Evolutionary conservation across 768 basidiomycete species (phyloP), one percentile per base, ranked within the genome.

Genomic region (Porpolomopsis calyptriformis): DNA sequence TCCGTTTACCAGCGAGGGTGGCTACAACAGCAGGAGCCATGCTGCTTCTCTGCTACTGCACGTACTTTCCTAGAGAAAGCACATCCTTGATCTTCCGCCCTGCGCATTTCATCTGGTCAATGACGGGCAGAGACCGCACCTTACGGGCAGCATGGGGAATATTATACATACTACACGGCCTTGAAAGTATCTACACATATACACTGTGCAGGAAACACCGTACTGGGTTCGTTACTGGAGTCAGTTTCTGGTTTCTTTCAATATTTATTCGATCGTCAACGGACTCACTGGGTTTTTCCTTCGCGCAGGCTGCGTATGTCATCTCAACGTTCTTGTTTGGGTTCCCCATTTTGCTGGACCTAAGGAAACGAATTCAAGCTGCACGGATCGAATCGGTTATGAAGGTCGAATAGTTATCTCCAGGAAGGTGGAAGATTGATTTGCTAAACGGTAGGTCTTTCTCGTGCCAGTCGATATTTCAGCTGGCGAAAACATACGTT

Each of bases 331-430:
- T 79, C 1, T 1, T 72, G 0, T 63, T 71, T 25, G 86, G 86
- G 0, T 68, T 67, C 43, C 78, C 80, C 0, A 66, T 77, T 9
- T 76, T 74, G 68, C 22, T 47, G 8, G 71, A 77, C 50, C 60
- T 88, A 50, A 65, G 74, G 45, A 70, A 61, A 52, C 71, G 74
- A 20, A 73, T 87, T 8, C 82, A 88, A 50, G 61, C 65, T 25
- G 77, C 78, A 12, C 72, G 85, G 2, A 89, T 89, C 35, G 77
- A 85, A 46, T 85, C 84, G 23, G 82, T 89, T 3, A 80, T 84
- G 80, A 89, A 88, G 59, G 73, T 74, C 8, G 64, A 84, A 56
- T 82, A 56, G n/a, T n/a, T n/a, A n/a, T n/a, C n/a, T n/a, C n/a
- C n/a, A n/a, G n/a, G n/a, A n/a, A n/a, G n/a, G n/a, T n/a, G n/a